Conservation (phyloP, 192 early-diverging fungal species). For the Linnemannia hyalina region DNA sequence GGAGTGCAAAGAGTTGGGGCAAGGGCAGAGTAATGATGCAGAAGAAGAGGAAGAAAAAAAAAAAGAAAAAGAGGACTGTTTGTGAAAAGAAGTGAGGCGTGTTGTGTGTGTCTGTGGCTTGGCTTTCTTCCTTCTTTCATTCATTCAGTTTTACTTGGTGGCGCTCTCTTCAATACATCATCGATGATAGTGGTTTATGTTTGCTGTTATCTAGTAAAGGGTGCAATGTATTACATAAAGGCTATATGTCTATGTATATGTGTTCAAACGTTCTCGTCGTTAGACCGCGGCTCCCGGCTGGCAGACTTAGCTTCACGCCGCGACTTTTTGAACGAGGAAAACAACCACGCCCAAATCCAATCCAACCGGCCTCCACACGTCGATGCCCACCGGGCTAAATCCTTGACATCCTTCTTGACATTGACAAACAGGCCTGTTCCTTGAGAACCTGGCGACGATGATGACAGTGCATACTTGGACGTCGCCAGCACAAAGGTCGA, state of each 20-base stretch:
- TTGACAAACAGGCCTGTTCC: slow-evolving; percentile 29
- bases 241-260: not conserved
- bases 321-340: slow-evolving; percentile 39
- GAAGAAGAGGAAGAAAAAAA: not conserved
- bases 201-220: not conserved
- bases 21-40: not conserved
- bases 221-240: not conserved
- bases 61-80: not conserved
- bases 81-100: not conserved
- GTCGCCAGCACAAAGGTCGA: slow-evolving; percentile 13
- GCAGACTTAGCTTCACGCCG: slow-evolving; percentile 7
- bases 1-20: not conserved
- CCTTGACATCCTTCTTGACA: slow-evolving; percentile 31
- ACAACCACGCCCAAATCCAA: slow-evolving; percentile 50
- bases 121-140: not conserved
- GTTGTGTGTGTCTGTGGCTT: slow-evolving; percentile 10
- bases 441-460: not conserved
- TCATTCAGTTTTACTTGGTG: not conserved
- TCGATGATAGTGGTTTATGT: not conserved
- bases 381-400: slow-evolving; percentile 41
- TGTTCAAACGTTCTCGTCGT: slow-evolving; percentile 45
- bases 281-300: slow-evolving; percentile 5
- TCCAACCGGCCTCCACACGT: slow-evolving; percentile 52
- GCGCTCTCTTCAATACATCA: not conserved
- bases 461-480: slow-evolving; percentile 17